Percentiles rank a stretch among this genome's conserved stretches.
Evolutionary conservation across 192 early-diverging fungal genomes (phyloP).

Genomic region (Helicostylum pulchrum): DNA sequence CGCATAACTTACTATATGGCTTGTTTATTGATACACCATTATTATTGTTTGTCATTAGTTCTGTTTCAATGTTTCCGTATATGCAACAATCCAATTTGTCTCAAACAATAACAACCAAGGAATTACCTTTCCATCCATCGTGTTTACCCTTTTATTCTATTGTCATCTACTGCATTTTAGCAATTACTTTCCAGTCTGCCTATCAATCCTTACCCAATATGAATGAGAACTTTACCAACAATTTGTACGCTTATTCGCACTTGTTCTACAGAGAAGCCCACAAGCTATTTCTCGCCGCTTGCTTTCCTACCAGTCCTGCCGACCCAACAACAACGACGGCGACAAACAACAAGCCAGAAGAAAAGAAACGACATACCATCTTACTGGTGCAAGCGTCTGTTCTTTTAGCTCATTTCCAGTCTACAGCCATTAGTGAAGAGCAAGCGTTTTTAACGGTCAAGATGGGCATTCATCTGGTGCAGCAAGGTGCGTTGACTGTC

Average conservation of each 20-base stretch:
- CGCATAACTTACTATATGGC: constrained; percentile 1
- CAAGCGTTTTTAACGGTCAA: constrained; percentile 15
- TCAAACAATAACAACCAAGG: background rate
- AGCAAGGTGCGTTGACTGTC: background rate
- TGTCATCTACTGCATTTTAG: constrained; percentile 7
- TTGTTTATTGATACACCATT: constrained; percentile 7
- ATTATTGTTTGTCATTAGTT: background rate
- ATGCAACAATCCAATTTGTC: background rate
- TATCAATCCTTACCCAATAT: background rate
- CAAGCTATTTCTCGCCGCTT: background rate
- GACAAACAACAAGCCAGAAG: background rate
- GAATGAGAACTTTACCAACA: background rate
- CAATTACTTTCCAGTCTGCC: constrained; percentile 4
- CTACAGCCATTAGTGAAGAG: constrained; percentile 10
- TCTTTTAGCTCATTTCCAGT: constrained; percentile 17
- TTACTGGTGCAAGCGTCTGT: constrained; percentile 6
- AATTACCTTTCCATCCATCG: background rate
- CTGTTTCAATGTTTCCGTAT: background rate
- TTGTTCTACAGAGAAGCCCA: constrained; percentile 8
- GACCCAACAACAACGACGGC: too few relatives aligned
- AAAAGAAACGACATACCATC: background rate
- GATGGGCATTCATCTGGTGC: constrained; percentile 1
- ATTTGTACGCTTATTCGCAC: constrained; percentile 1
- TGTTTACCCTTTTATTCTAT: background rate
- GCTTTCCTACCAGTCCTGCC: background rate